Evolutionary conservation across 2,329 filamentous ascomycete genomes (phyloP), one percentile per base, ranked within the genome.

Genomic region (Diaporthe australafricana): DNA sequence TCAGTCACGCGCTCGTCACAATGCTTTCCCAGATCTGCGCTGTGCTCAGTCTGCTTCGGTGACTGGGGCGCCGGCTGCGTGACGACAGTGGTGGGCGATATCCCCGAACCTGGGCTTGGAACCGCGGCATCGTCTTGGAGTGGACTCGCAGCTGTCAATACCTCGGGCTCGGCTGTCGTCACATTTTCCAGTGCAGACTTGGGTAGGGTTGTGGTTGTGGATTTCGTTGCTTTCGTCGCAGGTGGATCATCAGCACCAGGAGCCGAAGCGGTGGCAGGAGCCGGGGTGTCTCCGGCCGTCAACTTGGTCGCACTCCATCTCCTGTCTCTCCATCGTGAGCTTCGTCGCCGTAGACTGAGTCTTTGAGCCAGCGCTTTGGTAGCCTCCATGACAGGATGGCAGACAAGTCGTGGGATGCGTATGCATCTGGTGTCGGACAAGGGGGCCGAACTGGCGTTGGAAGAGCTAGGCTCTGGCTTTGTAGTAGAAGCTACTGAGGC

Each of bases 71-170:
- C 76, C 20, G 70, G 50, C 9, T 77, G 71, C 8, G 84, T 81
- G 42, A 63, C 27, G 42, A 63, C 22, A 35, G 66, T 48, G 68
- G 79, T 79, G 35, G 85, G 85, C 71, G 85, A 87, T 70, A 86
- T 76, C 56, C 85, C 84, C 22, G 82, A 84, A 73, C 82, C 83
- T 65, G 83, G 79, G 72, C 81, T 83, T 67, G 78, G 76, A 56
- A 72, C 74, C 40, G 68, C 62, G 27, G 73, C 40, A 9, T 76
- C 73, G 42, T 75, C 72, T 74, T 76, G 78, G 68, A 70, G 65
- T 70, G 72, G 63, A 50, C 67, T 68, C 35, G 47, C 25, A 53
- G 42, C 20, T 22, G 52, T 50, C 42, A 60, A 45, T 45, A 42
- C 27, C 63, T 62, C 48, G 5, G 70, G 11, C 45, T 45, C 40